Evolutionary conservation across 73 alveolate genomes (phyloP).

Genomic region (Paraurostyla sp.): DNA sequence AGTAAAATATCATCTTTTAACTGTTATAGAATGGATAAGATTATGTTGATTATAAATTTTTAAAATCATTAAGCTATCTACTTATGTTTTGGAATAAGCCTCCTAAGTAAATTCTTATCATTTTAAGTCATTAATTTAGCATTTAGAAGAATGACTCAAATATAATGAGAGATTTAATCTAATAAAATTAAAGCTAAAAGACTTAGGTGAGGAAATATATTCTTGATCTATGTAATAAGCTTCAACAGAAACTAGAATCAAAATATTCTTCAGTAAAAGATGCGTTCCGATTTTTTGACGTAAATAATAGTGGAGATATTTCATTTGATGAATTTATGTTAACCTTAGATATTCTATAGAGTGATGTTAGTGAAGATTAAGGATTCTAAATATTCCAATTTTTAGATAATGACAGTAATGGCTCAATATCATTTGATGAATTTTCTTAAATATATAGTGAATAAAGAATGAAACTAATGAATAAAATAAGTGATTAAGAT

Average conservation of each 20-base stretch:
- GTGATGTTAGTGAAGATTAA: not conserved
- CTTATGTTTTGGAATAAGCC: slow-evolving; percentile 20
- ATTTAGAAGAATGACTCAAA: not conserved
- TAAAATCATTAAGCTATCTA: not conserved
- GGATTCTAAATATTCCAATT: not conserved
- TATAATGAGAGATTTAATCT: not conserved
- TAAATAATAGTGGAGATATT: slow-evolving; percentile 9
- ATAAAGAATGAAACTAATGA: too few relatives aligned
- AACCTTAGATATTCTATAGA: not conserved
- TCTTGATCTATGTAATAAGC: not conserved
- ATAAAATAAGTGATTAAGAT: too few relatives aligned
- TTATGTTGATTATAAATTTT: not conserved
- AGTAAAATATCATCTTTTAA: not conserved
- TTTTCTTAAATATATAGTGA: not conserved
- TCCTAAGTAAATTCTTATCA: not conserved
- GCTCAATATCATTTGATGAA: not conserved
- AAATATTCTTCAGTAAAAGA: not conserved
- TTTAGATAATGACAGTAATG: not conserved
- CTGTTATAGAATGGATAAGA: not conserved
- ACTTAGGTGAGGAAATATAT: slow-evolving; percentile 1
- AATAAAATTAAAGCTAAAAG: not conserved
- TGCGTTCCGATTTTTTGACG: slow-evolving; percentile 20
- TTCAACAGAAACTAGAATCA: not conserved
- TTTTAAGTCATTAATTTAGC: not conserved
- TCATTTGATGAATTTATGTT: not conserved